Conservation (phyloP, 345 rosid genomes). For the Excoecaria cochinchinensis region DNA sequence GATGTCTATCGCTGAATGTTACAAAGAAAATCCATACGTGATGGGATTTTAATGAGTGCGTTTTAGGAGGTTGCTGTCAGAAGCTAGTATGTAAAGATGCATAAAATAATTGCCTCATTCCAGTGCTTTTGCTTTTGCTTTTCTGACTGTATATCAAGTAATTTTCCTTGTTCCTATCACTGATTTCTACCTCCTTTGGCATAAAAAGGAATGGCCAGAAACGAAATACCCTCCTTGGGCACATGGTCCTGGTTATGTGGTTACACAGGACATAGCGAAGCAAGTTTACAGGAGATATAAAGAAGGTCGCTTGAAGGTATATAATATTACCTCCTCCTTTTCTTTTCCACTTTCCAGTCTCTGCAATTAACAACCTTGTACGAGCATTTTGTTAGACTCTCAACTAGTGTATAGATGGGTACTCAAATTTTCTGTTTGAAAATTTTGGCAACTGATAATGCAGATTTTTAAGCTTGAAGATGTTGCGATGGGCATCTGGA, state of each 20-base stretch:
- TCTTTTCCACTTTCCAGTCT: neutral
- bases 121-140: neutral
- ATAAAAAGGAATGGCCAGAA: constrained; percentile 76
- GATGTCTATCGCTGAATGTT: neutral
- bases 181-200: neutral
- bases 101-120: neutral
- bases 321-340: neutral
- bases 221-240: constrained; percentile 88
- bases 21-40: neutral
- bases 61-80: neutral
- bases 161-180: neutral
- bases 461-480: constrained; percentile 99
- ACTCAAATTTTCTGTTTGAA: neutral
- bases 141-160: neutral
- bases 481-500: constrained; percentile 98
- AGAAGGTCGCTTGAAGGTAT: constrained; percentile 65
- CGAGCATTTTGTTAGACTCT: neutral
- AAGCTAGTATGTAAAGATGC: neutral
- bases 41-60: neutral
- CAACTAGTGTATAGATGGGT: neutral
- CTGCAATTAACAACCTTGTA: neutral
- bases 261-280: constrained; percentile 74
- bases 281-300: constrained; percentile 54
- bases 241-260: constrained; percentile 93
- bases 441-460: neutral